phyloP scores from a whole-genome alignment of 1,284 basidiomycete genomes.

The Leccinum pachyderme region DNA sequence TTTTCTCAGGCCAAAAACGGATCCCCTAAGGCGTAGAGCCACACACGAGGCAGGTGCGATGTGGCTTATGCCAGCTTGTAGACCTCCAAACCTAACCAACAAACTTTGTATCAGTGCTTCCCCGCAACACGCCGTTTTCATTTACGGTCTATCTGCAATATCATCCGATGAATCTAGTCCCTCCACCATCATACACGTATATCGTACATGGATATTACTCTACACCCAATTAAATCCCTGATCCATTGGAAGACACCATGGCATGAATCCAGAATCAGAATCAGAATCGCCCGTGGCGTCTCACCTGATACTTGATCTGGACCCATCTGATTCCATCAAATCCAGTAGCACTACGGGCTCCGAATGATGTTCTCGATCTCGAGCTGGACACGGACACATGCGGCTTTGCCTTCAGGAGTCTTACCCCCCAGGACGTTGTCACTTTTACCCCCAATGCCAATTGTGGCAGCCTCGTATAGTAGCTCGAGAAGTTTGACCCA shows the following conservation, averaged over 20 bases:
- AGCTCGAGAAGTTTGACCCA: conserved; percentile 70
- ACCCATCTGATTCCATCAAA: conserved; percentile 1
- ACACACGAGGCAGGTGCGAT: conserved; percentile 18
- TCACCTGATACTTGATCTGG: conserved; percentile 2
- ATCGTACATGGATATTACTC: conserved; percentile 15
- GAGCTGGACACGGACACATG: conserved; percentile 56
- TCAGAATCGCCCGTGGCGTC: conserved; percentile 16
- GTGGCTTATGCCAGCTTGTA: conserved; percentile 8
- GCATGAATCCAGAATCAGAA: conserved; percentile 1
- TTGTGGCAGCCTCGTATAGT: conserved; percentile 1
- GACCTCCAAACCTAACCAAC: conserved; percentile 14
- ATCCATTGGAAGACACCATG: conserved; percentile 5
- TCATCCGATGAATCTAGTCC: conserved; percentile 7
- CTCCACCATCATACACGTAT: conserved; percentile 16
- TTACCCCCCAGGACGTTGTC: conserved; percentile 48
- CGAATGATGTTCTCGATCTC: conserved; percentile 64
- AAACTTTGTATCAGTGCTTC: conserved; percentile 23
- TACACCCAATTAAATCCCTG: conserved; percentile 8
- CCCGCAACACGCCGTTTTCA: conserved; percentile 29
- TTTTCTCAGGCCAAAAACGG: conserved; percentile 5
- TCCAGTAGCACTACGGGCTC: conserved; percentile 18
- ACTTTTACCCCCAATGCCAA: conserved; percentile 42
- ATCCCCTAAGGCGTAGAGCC: conserved; percentile 7
- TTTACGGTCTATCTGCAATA: conserved; percentile 18
- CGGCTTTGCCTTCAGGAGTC: conserved; percentile 53